Conservation (phyloP, 305 asterid species). For the Fraxinus floribunda region DNA sequence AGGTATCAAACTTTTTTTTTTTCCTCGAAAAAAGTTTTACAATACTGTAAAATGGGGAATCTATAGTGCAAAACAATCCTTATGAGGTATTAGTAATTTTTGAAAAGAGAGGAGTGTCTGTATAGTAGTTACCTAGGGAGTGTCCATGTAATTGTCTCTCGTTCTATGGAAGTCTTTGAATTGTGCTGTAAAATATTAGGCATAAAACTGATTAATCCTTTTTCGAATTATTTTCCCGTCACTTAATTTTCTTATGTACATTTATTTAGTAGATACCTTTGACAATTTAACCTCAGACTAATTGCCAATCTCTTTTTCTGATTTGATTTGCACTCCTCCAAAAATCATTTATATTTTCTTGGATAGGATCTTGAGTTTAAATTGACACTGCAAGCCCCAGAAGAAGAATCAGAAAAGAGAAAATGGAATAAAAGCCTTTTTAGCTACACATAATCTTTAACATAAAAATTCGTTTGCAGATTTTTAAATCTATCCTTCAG, state of each 20-base stretch:
- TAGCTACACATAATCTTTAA: neutral
- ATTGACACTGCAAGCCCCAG: neutral
- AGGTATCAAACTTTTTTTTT: neutral
- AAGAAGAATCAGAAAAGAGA: neutral
- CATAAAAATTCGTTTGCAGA: neutral
- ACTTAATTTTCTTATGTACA: neutral
- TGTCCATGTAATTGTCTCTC: neutral
- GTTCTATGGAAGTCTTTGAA: neutral
- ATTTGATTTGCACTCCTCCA: neutral
- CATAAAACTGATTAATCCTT: neutral
- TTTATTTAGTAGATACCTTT: neutral
- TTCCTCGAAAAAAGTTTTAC: neutral
- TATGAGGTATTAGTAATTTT: neutral
- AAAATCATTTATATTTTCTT: neutral
- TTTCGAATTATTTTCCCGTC: neutral
- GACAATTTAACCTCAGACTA: neutral
- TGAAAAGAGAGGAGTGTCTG: neutral
- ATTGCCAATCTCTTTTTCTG: neutral
- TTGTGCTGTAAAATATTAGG: neutral
- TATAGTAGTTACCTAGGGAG: neutral
- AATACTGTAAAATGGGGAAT: neutral
- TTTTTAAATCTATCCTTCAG: neutral
- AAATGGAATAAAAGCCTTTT: neutral
- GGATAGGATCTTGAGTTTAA: neutral
- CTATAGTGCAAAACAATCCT: neutral